These are phyloP conservation scores for Manihot esculenta DNA, from an alignment of 441 rosid genomes.

Conservation along the genomic window DNA sequence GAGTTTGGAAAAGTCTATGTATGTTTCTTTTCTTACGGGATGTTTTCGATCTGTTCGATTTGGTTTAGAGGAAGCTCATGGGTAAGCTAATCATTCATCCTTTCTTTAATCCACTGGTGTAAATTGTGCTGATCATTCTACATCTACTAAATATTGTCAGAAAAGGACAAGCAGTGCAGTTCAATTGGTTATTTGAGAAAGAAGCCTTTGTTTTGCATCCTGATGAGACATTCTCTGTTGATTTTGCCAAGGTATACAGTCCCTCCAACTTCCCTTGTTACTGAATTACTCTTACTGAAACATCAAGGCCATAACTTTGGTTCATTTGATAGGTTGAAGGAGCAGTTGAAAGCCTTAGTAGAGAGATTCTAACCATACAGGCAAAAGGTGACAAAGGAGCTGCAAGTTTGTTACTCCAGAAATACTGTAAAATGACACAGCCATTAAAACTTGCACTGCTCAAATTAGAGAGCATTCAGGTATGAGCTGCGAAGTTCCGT, in stretches of 20 bases:
- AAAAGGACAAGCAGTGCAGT: constrained; percentile 90
- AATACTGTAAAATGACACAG: constrained; percentile 58
- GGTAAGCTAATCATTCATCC: constrained; percentile 46
- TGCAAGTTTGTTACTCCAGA: constrained; percentile 62
- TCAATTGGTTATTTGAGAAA: constrained; percentile 89
- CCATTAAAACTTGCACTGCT: constrained; percentile 64
- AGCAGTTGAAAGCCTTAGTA: constrained; percentile 84
- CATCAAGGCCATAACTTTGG: constrained; percentile 18
- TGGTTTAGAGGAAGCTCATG: constrained; percentile 96
- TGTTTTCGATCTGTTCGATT: constrained; percentile 93
- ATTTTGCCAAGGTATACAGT: constrained; percentile 74
- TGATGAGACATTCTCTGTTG: constrained; percentile 72
- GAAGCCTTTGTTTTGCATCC: constrained; percentile 65
- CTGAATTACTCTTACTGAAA: constrained; percentile 14
- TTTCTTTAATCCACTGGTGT: constrained; percentile 10
- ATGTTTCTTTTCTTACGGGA: constrained; percentile 88
- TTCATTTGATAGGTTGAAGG: constrained; percentile 54
- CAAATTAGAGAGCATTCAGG: constrained; percentile 66
- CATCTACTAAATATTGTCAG: constrained; percentile 37
- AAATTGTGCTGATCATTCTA: constrained; percentile 20
- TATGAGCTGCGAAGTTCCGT: constrained; percentile 24
- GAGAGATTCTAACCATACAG: constrained; percentile 80
- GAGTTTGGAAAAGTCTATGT: constrained; percentile 70
- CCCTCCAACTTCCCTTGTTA: constrained; percentile 3
- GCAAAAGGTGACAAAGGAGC: constrained; percentile 85